phyloP scores from a whole-genome alignment of 345 rosid species.

The Eucalyptus cloeziana region DNA sequence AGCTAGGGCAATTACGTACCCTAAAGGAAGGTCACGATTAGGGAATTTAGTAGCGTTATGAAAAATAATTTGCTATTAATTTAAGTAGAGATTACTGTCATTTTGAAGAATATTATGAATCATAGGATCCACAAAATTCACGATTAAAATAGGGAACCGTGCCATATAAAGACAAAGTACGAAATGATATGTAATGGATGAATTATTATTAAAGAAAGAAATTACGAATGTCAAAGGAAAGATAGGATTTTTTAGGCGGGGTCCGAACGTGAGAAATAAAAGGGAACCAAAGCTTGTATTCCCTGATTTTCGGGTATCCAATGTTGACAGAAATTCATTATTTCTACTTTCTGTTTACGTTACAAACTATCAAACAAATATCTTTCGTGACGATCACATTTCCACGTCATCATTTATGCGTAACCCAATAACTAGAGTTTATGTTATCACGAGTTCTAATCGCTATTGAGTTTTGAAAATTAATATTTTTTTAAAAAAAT shows the following conservation, averaged over 20 bases:
- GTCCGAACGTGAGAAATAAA: neutral
- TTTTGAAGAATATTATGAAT: neutral
- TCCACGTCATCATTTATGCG: neutral
- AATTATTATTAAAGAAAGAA: neutral
- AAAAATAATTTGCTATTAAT: neutral
- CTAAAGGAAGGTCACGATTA: neutral
- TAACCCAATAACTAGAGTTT: neutral
- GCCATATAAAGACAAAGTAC: neutral
- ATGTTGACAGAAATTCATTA: neutral
- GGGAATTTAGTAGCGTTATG: neutral
- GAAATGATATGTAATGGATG: neutral
- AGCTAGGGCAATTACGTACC: neutral
- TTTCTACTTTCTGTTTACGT: neutral
- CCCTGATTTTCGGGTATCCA: neutral
- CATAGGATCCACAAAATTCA: neutral
- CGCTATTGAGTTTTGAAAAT: neutral
- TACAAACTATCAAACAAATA: neutral
- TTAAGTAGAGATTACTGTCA: neutral
- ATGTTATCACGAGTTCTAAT: neutral
- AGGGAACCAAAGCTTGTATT: neutral
- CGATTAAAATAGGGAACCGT: neutral
- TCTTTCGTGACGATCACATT: neutral
- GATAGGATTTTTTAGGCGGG: neutral
- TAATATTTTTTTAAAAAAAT: neutral
- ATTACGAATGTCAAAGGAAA: neutral